Base-by-base conservation (phyloP, 106 monocot genomes). In the Platanthera zijinensis region DNA sequence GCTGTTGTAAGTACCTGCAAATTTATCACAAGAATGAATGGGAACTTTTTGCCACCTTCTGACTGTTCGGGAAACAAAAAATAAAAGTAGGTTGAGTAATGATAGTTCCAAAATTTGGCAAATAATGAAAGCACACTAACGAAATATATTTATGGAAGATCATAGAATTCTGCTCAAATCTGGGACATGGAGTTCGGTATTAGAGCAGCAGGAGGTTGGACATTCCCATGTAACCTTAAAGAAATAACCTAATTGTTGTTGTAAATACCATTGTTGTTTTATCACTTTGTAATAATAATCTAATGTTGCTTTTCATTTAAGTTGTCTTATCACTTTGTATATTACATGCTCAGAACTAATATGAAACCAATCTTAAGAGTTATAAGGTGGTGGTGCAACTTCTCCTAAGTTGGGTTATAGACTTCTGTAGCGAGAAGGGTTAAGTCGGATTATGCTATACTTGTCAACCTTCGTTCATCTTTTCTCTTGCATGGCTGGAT, bases 11-110 rank as follows among this genome's bases (percentile, higher is more conserved):
- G 19, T 48, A 97, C 96, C 96, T 97, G 79, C 82, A 97, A 77
- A 53, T 97, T 97, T 83, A 97, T 84, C 51, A 88, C 76, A n/a
- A 97, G 79, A 52, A 97, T 88, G 49, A 97, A 93, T 54, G 96
- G 96, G 50, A 97, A 82, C 80, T 86, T 91, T 72, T 85, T 93
- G 52, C 84, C 96, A 53, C 86, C 86, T 84, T 97, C 93, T 70
- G 93, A 87, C 96, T 97, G 86, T 70, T 70, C 48, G 73, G 51
- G 10, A 51, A 61, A 78, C 76, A 22, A 18, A 78, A 77, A 66
- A 30, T 2, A 32, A 8, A 66, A 66, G 32, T 10, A 66, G 32
- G 12, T 66, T 66, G 25, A 66, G 32, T 32, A 21, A 73, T 52
- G 46, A 72, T 8, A 51, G 8, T 25, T 76, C 47, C 46, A 61